Percentiles rank a stretch among this genome's conserved stretches.
Evolutionary conservation across 495 filamentous ascomycete genomes (phyloP).

Genomic region (Neurospora sp.): DNA sequence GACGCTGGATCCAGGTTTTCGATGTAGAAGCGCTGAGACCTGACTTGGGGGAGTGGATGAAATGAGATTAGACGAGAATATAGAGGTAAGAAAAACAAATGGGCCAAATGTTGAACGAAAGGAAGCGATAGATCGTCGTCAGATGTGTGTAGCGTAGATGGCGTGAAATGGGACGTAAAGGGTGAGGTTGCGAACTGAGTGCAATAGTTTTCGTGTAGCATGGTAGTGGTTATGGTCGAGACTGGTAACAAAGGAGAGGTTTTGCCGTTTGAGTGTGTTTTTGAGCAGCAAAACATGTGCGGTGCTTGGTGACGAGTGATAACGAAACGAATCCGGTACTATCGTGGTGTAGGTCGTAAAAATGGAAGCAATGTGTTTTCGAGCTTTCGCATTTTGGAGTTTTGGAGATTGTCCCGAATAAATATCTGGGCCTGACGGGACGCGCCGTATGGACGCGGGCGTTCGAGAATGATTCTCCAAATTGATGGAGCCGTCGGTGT

Average conservation of each 20-base stretch:
- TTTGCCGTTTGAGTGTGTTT: neutral
- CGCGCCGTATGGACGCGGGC: too few relatives aligned
- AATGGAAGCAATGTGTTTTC: neutral
- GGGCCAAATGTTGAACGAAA: neutral
- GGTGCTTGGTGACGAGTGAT: neutral
- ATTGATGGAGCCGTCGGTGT: neutral
- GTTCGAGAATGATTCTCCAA: neutral
- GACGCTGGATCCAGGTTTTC: too few relatives aligned
- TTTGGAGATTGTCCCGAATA: neutral
- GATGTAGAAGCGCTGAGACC: too few relatives aligned
- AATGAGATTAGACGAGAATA: neutral
- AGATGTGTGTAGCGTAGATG: neutral
- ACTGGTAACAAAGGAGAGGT: neutral
- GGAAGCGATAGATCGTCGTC: neutral
- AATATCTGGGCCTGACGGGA: neutral
- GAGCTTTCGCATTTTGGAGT: neutral
- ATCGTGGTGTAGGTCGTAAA: neutral
- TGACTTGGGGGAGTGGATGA: neutral
- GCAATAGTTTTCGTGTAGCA: neutral
- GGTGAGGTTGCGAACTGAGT: neutral
- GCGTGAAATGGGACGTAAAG: neutral
- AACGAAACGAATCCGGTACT: neutral
- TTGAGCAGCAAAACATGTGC: neutral
- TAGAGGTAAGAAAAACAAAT: neutral
- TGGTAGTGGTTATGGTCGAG: neutral